A percentile compares a stretch with the other conserved stretches of the same genome.
Evolutionary conservation across 345 rosid genomes (phyloP).

Genomic region (Psidium friedrichsthalianum): DNA sequence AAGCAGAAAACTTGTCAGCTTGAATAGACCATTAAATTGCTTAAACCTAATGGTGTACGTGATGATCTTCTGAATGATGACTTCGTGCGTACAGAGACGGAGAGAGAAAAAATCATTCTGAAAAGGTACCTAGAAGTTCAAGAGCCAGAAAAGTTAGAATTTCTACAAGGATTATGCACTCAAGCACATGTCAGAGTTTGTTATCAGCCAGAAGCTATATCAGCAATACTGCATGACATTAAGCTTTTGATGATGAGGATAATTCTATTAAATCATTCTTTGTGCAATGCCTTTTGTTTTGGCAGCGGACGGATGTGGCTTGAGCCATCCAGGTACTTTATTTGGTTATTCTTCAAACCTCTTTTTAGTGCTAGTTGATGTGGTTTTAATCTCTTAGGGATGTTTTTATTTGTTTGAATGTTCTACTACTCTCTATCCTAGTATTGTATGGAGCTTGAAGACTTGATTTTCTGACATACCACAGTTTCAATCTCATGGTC

Average conservation of each 20-base stretch:
- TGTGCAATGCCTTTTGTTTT: constrained; percentile 67
- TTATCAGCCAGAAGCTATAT: constrained; percentile 46
- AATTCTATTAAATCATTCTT: constrained; percentile 43
- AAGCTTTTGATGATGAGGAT: constrained; percentile 64
- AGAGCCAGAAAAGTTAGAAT: constrained; percentile 70
- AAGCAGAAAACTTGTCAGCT: constrained; percentile 60
- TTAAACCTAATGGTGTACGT: constrained; percentile 65
- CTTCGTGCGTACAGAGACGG: constrained; percentile 80
- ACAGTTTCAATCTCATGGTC: background rate
- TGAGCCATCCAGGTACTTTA: constrained; percentile 66
- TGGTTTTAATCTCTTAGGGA: background rate
- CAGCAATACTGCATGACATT: constrained; percentile 62
- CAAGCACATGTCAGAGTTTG: constrained; percentile 74
- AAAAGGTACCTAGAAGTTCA: constrained; percentile 46
- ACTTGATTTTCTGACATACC: background rate
- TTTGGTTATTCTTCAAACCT: background rate
- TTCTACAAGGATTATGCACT: constrained; percentile 76
- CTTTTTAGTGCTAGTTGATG: background rate
- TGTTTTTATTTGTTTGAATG: background rate
- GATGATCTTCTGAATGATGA: constrained; percentile 78
- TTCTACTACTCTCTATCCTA: background rate
- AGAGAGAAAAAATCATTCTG: constrained; percentile 67
- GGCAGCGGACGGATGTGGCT: constrained; percentile 84
- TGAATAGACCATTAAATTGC: constrained; percentile 67
- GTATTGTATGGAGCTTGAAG: background rate